Evolutionary conservation across 106 monocot genomes (phyloP).

Genomic region (Agapanthus africanus): DNA sequence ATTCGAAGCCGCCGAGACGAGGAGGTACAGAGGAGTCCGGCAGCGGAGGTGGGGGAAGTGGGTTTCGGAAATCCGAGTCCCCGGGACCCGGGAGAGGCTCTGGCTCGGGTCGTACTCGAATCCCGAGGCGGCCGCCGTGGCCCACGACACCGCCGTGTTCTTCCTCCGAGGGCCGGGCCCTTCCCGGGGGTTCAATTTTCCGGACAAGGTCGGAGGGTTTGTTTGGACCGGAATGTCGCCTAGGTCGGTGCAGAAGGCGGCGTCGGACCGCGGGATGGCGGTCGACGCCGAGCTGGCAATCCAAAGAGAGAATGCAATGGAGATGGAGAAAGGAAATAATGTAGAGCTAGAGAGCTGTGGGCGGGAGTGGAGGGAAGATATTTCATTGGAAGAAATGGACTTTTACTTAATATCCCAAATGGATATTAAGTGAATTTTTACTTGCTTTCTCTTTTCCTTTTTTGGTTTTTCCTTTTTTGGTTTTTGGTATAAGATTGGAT

Average conservation of each 20-base stretch:
- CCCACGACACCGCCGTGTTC: constrained; percentile 73
- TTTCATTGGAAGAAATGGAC: too few species aligned
- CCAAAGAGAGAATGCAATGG: too few species aligned
- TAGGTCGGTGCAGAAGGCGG: neutral
- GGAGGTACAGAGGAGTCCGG: constrained; percentile 50
- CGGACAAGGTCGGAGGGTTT: constrained; percentile 44
- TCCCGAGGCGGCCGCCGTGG: constrained; percentile 70
- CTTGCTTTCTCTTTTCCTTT: too few species aligned
- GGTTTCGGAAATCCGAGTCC: constrained; percentile 86
- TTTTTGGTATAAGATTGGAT: too few species aligned
- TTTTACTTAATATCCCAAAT: too few species aligned
- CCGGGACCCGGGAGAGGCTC: constrained; percentile 74
- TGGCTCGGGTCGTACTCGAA: constrained; percentile 83
- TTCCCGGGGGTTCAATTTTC: constrained; percentile 79
- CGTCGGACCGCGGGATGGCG: neutral
- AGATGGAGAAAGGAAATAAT: too few species aligned
- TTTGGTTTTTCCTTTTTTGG: too few species aligned
- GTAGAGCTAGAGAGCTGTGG: too few species aligned
- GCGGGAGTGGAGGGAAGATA: too few species aligned
- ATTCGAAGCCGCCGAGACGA: too few species aligned
- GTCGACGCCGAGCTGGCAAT: too few species aligned
- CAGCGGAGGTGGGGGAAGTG: constrained; percentile 84
- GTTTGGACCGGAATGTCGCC: constrained; percentile 43
- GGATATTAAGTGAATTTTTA: too few species aligned
- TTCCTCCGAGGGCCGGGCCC: constrained; percentile 41